Evolutionary conservation across 2,329 filamentous ascomycete genomes (phyloP).

Genomic region (Phymatotrichopsis omnivora): DNA sequence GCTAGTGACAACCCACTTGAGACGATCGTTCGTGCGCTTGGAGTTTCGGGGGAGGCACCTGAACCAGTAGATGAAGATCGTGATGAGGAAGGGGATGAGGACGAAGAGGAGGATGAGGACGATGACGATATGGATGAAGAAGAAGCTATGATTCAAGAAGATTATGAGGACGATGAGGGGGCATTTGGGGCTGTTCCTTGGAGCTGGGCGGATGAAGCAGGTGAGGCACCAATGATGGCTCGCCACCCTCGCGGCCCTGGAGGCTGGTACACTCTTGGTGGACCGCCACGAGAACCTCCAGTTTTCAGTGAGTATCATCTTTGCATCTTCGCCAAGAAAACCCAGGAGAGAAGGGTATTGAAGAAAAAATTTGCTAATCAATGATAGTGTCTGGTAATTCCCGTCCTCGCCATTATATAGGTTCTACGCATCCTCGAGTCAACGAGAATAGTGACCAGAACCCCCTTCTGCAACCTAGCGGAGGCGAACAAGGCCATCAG

Average conservation of each 20-base stretch:
- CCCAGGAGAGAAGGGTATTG: too few relatives aligned
- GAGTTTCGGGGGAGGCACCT: slow-evolving; percentile 25
- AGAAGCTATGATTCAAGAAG: slow-evolving; percentile 44
- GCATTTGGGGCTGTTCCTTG: slow-evolving; percentile 30
- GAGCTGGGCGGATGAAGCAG: slow-evolving; percentile 31
- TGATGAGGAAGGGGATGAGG: slow-evolving; percentile 46
- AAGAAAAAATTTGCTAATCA: slow-evolving; percentile 5
- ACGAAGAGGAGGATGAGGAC: slow-evolving; percentile 38
- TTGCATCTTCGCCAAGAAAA: slow-evolving; percentile 12
- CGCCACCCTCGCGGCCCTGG: slow-evolving; percentile 30
- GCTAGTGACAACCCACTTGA: slow-evolving; percentile 26
- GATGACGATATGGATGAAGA: slow-evolving; percentile 44
- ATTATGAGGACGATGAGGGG: slow-evolving; percentile 40
- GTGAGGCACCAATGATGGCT: slow-evolving; percentile 31
- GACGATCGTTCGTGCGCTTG: slow-evolving; percentile 26
- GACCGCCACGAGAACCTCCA: slow-evolving; percentile 27
- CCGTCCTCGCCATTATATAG: slow-evolving; percentile 24
- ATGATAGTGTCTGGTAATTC: slow-evolving; percentile 22
- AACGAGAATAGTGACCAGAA: slow-evolving; percentile 25
- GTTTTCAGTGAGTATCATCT: slow-evolving; percentile 30
- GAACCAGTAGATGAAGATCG: slow-evolving; percentile 30
- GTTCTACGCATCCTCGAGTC: slow-evolving; percentile 18
- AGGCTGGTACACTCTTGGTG: slow-evolving; percentile 33
- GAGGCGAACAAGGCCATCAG: slow-evolving; percentile 20
- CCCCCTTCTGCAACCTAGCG: slow-evolving; percentile 27